Percentiles rank a stretch among this genome's conserved stretches.
Conservation (phyloP, 164 flowering plant genomes). For the Tinospora cordifolia region DNA sequence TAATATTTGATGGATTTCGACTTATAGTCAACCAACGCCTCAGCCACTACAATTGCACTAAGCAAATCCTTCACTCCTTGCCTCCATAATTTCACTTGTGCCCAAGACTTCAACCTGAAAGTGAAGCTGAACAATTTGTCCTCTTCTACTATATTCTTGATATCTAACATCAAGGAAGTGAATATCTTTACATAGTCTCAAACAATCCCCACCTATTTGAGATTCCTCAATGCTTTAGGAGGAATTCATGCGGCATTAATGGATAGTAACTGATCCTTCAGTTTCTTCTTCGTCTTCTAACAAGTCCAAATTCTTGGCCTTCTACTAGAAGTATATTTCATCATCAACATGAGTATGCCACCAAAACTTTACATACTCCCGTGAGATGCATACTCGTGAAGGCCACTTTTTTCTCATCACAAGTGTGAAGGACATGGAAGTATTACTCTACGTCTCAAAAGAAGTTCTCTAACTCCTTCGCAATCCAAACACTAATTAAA, state of each 20-base stretch:
- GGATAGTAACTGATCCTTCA: not conserved
- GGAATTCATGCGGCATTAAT: not conserved
- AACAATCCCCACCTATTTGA: not conserved
- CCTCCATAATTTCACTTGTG: too few relatives aligned
- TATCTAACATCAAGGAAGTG: not conserved
- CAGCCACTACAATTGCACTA: too few relatives aligned
- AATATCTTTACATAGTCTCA: not conserved
- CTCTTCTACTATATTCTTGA: not conserved
- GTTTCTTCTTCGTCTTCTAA: too few relatives aligned
- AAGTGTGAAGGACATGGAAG: not conserved
- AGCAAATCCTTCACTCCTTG: too few relatives aligned
- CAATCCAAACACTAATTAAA: too few relatives aligned
- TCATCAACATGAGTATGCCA: not conserved
- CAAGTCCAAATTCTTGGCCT: too few relatives aligned
- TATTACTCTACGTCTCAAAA: not conserved
- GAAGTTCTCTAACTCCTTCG: not conserved
- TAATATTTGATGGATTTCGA: too few relatives aligned
- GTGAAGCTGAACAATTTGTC: slow-evolving; percentile 1
- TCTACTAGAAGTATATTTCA: not conserved
- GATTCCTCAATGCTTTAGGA: not conserved
- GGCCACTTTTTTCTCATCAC: not conserved
- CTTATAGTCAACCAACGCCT: too few relatives aligned
- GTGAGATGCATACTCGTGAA: not conserved
- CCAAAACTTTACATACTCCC: not conserved
- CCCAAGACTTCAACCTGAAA: too few relatives aligned